Base-by-base conservation (phyloP, 2,329 filamentous ascomycete species). In the Pleoardoris graminearum region DNA sequence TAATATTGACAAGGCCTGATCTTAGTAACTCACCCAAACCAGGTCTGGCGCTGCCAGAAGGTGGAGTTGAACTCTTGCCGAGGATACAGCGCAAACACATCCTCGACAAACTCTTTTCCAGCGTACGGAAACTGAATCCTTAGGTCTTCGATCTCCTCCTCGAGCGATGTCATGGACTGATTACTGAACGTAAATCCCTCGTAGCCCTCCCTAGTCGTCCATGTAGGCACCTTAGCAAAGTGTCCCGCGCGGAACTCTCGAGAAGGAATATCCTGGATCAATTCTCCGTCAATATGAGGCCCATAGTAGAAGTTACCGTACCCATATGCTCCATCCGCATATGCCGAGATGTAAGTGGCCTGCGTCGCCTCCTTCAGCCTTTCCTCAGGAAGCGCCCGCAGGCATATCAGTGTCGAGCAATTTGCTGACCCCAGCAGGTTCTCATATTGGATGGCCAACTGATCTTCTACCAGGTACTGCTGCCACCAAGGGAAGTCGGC, bases 171-270 rank as follows among this genome's bases (percentile, higher is more conserved):
- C 33, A 62, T 53, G 2, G 60, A 64, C 16, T 53, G 48, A 50
- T 72, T 70, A 41, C 63, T 69, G 62, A 73, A 75, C n/a, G 57
- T 54, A 25, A 58, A 57, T n/a, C 74, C 72, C 51, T 75, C 72
- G 35, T 67, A 71, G 5, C 50, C 59, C 12, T 69, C 65, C 14
- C 55, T 64, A 48, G 72, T 69, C 17, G 70, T 60, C n/a, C 74
- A 52, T 7, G 73, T 41, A 3, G 74, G 73, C 3, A 76, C 69
- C 39, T 71, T 69, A 16, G 62, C 53, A 54, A 72, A 75, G 35
- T 68, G 56, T 6, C 72, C 71, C 29, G 51, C 55, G 25, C 62
- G 61, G 55, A 72, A 71, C 19, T 70, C 71, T 10, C 60, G 54
- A 23, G 58, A 63, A 0, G 71, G 72, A 1, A 73, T 55, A 46